These are phyloP conservation scores for Sporothrix schenckii DNA, from an alignment of 2,329 filamentous ascomycete species.

Conservation along the genomic window DNA sequence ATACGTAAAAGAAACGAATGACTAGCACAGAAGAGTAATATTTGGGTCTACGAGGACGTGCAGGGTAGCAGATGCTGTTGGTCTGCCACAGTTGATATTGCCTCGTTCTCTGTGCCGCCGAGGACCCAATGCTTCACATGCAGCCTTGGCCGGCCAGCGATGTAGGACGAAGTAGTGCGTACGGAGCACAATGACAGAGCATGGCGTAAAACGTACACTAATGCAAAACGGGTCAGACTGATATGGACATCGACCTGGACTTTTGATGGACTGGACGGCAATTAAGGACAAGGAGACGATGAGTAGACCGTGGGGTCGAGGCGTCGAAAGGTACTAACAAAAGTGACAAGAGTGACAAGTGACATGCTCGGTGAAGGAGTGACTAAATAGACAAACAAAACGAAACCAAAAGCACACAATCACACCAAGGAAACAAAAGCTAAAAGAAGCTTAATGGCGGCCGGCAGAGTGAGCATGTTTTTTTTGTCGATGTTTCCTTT, in stretches of 20 bases:
- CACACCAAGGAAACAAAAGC: neutral
- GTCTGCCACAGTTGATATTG: neutral
- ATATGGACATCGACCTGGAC: neutral
- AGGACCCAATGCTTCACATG: neutral
- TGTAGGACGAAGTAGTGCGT: no score
- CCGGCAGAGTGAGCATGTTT: constrained; percentile 26
- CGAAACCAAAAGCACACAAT: neutral
- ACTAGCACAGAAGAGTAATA: neutral
- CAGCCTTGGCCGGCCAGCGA: constrained; percentile 12
- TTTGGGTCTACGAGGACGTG: neutral
- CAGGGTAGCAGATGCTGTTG: constrained; percentile 5
- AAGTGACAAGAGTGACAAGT: no score
- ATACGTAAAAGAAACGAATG: neutral
- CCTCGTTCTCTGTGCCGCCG: neutral
- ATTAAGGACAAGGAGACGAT: neutral
- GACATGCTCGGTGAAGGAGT: no score
- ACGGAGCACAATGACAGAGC: no score
- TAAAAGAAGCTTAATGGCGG: neutral
- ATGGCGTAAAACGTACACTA: neutral
- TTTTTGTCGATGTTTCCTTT: constrained; percentile 13
- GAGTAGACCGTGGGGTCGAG: no score
- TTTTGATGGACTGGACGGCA: neutral
- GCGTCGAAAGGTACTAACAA: no score
- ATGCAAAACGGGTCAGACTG: neutral
- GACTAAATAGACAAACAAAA: no score